Evolutionary conservation across 805 yeast genomes (phyloP).

Genomic region (Candida andamanensis): DNA sequence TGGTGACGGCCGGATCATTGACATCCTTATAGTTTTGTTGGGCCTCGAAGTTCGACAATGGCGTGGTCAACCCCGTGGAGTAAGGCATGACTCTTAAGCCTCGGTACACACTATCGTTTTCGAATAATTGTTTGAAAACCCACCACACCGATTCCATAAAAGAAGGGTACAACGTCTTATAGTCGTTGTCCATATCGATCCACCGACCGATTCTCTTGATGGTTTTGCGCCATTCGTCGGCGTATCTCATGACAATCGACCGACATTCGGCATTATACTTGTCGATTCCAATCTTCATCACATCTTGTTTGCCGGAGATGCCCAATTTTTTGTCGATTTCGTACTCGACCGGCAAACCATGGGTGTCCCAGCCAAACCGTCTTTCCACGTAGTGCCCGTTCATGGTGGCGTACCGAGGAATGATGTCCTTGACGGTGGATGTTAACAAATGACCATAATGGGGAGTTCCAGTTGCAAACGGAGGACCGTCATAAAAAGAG

Average conservation of each 20-base stretch:
- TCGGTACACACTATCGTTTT: slow-evolving; percentile 85
- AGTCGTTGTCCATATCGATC: slow-evolving; percentile 98
- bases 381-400: slow-evolving; percentile 94
- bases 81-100: slow-evolving; percentile 99
- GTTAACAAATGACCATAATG: slow-evolving; percentile 98
- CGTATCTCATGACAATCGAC: slow-evolving; percentile 95
- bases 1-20: slow-evolving; percentile 91
- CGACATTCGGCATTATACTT: slow-evolving; percentile 94
- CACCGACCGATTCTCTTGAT: slow-evolving; percentile 96
- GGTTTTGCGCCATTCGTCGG: slow-evolving; percentile 89
- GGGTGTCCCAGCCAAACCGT: slow-evolving; percentile 99
- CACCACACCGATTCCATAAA: slow-evolving; percentile 99
- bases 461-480: slow-evolving; percentile 99
- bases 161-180: slow-evolving; percentile 90
- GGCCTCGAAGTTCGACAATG: slow-evolving; percentile 95
- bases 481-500: slow-evolving; percentile 97
- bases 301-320: slow-evolving; percentile 90
- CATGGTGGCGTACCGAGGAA: slow-evolving; percentile 97
- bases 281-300: slow-evolving; percentile 87
- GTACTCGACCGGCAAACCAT: slow-evolving; percentile 97
- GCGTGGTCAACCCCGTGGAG: slow-evolving; percentile 95
- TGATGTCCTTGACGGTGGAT: slow-evolving; percentile 94
- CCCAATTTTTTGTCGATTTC: slow-evolving; percentile 97
- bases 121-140: slow-evolving; percentile 87
- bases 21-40: slow-evolving; percentile 98